Evolutionary conservation across 441 rosid species (phyloP).

Genomic region (Biscutella auriculata): DNA sequence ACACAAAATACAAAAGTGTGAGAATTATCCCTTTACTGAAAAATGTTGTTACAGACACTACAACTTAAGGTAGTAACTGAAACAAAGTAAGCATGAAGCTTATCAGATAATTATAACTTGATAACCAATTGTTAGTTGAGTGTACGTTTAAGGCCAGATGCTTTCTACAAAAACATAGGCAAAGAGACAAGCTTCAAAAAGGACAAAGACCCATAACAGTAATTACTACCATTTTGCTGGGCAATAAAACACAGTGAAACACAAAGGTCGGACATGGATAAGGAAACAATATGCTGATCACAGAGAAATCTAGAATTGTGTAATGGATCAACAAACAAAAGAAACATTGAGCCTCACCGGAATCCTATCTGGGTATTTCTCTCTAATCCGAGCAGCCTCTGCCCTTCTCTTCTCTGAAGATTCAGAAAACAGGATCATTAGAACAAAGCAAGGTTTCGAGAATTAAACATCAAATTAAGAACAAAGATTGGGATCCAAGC

Average conservation of each 20-base stretch:
- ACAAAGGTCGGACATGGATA: background rate
- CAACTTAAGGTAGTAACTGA: background rate
- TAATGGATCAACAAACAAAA: background rate
- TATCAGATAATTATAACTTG: background rate
- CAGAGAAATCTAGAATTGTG: background rate
- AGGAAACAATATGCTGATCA: background rate
- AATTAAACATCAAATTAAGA: background rate
- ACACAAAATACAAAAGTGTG: too few relatives aligned
- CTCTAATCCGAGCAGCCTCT: conserved; percentile 53
- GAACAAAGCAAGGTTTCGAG: background rate
- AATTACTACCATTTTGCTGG: background rate
- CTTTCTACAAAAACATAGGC: background rate
- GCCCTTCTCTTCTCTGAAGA: conserved; percentile 46
- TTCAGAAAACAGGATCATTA: background rate
- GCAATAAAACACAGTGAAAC: background rate
- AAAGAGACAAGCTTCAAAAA: background rate
- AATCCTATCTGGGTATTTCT: conserved; percentile 50
- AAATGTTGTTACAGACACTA: background rate
- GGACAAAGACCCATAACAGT: background rate
- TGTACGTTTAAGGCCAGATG: background rate
- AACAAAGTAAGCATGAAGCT: background rate
- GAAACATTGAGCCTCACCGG: conserved; percentile 25
- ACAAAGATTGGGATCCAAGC: background rate
- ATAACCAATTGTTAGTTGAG: background rate
- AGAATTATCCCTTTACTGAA: background rate